phyloP scores from a whole-genome alignment of 1,284 basidiomycete genomes.

The Trichosporon faecale region DNA sequence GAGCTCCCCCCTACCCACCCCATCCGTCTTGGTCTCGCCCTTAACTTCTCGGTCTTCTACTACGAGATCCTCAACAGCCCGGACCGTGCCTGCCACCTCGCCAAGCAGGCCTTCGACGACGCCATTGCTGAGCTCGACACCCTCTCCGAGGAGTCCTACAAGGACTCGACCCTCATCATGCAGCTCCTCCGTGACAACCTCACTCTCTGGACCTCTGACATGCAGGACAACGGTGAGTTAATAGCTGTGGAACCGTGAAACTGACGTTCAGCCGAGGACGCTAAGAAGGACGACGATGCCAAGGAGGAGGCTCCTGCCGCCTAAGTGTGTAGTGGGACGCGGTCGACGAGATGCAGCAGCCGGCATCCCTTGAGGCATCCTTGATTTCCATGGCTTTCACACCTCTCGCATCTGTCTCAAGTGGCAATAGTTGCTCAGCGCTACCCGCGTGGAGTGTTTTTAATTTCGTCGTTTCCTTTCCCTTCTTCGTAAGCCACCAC shows the following conservation, averaged over 20 bases:
- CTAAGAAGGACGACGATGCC: slow-evolving; percentile 43
- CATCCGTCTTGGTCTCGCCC: slow-evolving; percentile 96
- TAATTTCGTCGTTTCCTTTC: slow-evolving; percentile 25
- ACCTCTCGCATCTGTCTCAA: slow-evolving; percentile 25
- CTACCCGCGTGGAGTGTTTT: slow-evolving; percentile 28
- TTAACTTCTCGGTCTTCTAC: slow-evolving; percentile 99
- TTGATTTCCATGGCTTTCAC: slow-evolving; percentile 26
- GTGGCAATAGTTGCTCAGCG: slow-evolving; percentile 24
- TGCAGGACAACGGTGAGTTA: slow-evolving; percentile 56
- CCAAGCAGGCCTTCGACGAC: slow-evolving; percentile 99
- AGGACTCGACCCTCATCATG: slow-evolving; percentile 98
- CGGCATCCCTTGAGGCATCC: slow-evolving; percentile 25
- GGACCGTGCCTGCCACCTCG: slow-evolving; percentile 98
- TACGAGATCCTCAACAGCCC: slow-evolving; percentile 99
- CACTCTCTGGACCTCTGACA: slow-evolving; percentile 96
- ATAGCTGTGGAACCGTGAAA: background rate
- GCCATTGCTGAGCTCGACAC: slow-evolving; percentile 99
- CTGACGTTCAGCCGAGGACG: slow-evolving; percentile 24
- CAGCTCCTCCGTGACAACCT: slow-evolving; percentile 98
- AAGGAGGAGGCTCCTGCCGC: slow-evolving; percentile 47
- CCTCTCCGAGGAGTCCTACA: slow-evolving; percentile 99
- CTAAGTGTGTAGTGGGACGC: slow-evolving; percentile 27
- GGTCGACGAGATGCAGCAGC: slow-evolving; percentile 24
- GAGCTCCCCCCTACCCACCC: slow-evolving; percentile 99
- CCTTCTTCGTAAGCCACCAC: slow-evolving; percentile 22